Base-by-base conservation (phyloP, 805 yeast species). In the Isabelozyma heimii region DNA sequence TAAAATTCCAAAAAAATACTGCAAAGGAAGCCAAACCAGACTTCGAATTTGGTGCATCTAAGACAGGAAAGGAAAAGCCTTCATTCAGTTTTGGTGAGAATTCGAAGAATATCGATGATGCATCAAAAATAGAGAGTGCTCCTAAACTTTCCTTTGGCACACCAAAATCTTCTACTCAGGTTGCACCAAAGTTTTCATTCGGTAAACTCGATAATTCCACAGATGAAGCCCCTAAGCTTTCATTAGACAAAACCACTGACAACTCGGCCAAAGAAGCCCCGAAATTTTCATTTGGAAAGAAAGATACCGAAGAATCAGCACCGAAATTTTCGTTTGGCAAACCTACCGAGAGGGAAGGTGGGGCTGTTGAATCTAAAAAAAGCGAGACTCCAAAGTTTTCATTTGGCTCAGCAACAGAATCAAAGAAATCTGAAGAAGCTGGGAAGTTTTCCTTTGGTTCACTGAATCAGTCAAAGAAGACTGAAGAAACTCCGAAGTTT, bases 371-470 rank as follows among this genome's bases (percentile, higher is more conserved):
- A 9, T 13, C 40, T 15, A 37, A 37, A 37, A 9, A 15, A 13
- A n/a, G 15, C 37, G 37, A 24, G 20, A 30, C 40, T 20, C 54
- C 58, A 1, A 14, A 50, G 24, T 55, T 57, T 35, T 54, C 62
- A 1, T 60, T 60, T 45, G 60, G 58, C 47, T n/a, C n/a, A n/a
- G n/a, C n/a, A n/a, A n/a, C n/a, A n/a, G n/a, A n/a, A 45, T 14
- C 43, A 43, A 16, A 20, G 17, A 30, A 28, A 37, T 3, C n/a
- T n/a, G n/a, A n/a, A 9, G 35, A 30, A 30, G 35, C 35, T 30
- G 10, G 10, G 12, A 30, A 30, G n/a, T n/a, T n/a, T n/a, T 42
- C 24, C 12, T 14, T 37, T 13, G 40, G 8, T 41, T 41, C 16
- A 14, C 33, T 13, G 13, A 10, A 26, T 17, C 37, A 40, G 42